Evolutionary conservation across 2,329 filamentous ascomycete species (phyloP).

Genomic region (Ophiostoma pallidulum): DNA sequence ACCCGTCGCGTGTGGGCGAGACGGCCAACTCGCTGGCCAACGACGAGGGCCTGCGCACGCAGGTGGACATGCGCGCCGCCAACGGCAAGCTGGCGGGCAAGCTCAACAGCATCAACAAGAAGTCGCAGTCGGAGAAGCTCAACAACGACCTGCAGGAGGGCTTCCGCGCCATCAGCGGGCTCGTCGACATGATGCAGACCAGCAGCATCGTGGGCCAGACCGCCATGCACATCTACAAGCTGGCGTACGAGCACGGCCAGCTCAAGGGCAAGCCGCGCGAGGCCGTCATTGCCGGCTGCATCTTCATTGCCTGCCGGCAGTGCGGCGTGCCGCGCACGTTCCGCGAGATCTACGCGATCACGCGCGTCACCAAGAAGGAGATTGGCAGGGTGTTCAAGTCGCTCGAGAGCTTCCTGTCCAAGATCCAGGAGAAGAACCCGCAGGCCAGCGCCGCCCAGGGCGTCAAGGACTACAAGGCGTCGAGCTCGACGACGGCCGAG

Average conservation of each 20-base stretch:
- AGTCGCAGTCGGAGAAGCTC: conserved; percentile 20
- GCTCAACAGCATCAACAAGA: conserved; percentile 22
- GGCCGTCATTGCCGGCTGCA: conserved; percentile 87
- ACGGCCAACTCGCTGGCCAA: conserved; percentile 65
- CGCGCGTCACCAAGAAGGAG: conserved; percentile 92
- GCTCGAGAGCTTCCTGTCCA: conserved; percentile 78
- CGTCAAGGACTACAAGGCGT: conserved; percentile 63
- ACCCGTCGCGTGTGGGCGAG: conserved; percentile 96
- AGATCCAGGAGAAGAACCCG: conserved; percentile 53
- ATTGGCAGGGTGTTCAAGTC: conserved; percentile 93
- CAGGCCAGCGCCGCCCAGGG: conserved; percentile 34
- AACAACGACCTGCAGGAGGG: conserved; percentile 49
- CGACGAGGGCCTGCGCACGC: conserved; percentile 19
- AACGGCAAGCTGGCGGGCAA: conserved; percentile 20
- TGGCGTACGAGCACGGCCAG: conserved; percentile 82
- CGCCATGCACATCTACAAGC: conserved; percentile 91
- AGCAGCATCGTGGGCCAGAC: conserved; percentile 75
- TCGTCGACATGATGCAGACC: conserved; percentile 78
- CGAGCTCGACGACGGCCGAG: conserved; percentile 66
- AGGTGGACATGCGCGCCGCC: conserved; percentile 19
- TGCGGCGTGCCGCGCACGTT: conserved; percentile 82
- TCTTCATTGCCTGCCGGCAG: conserved; percentile 95
- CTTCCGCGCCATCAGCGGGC: conserved; percentile 78
- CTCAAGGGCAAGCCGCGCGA: conserved; percentile 96
- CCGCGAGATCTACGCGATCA: conserved; percentile 86